Evolutionary conservation across 192 early-diverging fungal genomes (phyloP).

Genomic region (Phycomyces nitens): DNA sequence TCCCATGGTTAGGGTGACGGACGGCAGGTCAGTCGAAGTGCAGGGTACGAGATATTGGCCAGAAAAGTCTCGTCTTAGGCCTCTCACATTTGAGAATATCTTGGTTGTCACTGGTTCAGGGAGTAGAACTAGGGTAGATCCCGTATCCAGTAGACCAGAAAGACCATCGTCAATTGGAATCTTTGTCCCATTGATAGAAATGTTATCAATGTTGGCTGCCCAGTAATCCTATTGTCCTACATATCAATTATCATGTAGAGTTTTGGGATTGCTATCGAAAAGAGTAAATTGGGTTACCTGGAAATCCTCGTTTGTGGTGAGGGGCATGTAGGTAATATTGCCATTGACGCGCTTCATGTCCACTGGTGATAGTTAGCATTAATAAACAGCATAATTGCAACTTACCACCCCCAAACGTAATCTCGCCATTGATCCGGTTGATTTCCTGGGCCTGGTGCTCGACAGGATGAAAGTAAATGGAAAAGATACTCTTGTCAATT

Average conservation of each 20-base stretch:
- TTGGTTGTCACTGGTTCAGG: conserved; percentile 12
- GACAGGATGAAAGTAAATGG: conserved; percentile 25
- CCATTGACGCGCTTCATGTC: conserved; percentile 9
- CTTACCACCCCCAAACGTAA: conserved; percentile 33
- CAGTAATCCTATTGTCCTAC: conserved; percentile 31
- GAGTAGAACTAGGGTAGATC: conserved; percentile 26
- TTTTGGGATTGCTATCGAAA: background rate
- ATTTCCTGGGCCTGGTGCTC: background rate
- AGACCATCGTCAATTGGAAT: background rate
- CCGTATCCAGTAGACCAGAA: background rate
- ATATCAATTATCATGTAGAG: too few species aligned
- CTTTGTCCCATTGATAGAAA: conserved; percentile 22
- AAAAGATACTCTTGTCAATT: conserved; percentile 26
- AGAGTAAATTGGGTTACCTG: background rate
- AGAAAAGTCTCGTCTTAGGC: background rate
- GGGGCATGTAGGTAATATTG: conserved; percentile 10
- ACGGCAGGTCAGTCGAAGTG: conserved; percentile 7
- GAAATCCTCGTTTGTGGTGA: conserved; percentile 11
- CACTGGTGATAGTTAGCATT: too few species aligned
- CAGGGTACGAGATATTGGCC: conserved; percentile 27
- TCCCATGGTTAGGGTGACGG: conserved; percentile 14
- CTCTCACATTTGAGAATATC: conserved; percentile 5
- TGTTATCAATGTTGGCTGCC: conserved; percentile 23
- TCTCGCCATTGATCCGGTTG: conserved; percentile 21
- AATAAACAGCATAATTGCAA: too few species aligned